Evolutionary conservation across 148 eudicot species (phyloP).

Genomic region (Cornus suecica): DNA sequence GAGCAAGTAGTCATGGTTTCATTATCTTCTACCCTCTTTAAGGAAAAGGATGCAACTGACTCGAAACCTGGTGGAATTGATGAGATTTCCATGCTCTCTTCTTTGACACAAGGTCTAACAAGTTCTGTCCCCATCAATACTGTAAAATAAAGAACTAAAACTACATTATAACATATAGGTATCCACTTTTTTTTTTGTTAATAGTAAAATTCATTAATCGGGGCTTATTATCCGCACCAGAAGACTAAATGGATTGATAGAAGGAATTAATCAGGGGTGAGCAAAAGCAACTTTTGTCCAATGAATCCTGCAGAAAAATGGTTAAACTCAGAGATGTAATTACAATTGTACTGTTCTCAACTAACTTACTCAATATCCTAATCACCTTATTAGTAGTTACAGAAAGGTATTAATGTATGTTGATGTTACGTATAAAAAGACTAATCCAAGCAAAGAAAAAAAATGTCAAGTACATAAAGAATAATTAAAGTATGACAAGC

Average conservation of each 20-base stretch:
- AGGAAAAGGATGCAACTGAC: constrained; percentile 57
- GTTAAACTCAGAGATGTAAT: not conserved
- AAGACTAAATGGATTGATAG: not conserved
- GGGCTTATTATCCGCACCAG: not conserved
- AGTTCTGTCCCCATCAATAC: constrained; percentile 76
- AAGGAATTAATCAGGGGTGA: not conserved
- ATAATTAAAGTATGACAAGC: no score
- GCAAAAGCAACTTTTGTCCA: not conserved
- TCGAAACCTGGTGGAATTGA: constrained; percentile 94
- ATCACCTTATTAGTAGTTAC: not conserved
- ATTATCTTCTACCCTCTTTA: constrained; percentile 51
- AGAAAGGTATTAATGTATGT: not conserved
- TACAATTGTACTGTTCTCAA: not conserved
- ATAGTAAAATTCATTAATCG: constrained; percentile 11
- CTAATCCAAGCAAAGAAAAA: not conserved
- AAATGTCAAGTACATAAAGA: not conserved
- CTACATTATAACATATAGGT: not conserved
- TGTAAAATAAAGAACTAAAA: constrained; percentile 23
- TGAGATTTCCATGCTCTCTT: constrained; percentile 71
- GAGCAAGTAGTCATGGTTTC: constrained; percentile 43
- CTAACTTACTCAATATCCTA: not conserved
- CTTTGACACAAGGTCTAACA: constrained; percentile 58
- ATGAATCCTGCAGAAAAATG: constrained; percentile 1
- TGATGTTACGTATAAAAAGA: not conserved
- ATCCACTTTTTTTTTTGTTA: not conserved